Evolutionary conservation across 352 stramenopile species (phyloP).

Genomic region (Pythium scleroteichum): DNA sequence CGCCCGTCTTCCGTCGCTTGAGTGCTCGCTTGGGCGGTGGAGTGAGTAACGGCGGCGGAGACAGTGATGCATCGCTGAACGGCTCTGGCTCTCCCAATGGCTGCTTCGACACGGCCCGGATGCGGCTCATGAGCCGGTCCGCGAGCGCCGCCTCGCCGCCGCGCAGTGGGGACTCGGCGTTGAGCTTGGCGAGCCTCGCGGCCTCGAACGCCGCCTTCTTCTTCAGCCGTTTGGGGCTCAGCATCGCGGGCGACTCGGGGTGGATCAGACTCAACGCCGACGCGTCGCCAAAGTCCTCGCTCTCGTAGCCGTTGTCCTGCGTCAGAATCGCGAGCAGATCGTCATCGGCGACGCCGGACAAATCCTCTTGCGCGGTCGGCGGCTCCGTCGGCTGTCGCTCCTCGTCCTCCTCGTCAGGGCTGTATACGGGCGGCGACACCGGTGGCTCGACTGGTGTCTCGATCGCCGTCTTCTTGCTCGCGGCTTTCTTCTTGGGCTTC

Average conservation of each 20-base stretch:
- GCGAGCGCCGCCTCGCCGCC: conserved; percentile 6
- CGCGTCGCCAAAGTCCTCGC: conserved; percentile 53
- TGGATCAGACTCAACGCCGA: conserved; percentile 60
- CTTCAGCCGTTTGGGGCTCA: conserved; percentile 20
- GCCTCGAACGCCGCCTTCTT: conserved; percentile 5
- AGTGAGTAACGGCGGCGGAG: background rate
- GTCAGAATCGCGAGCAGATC: conserved; percentile 61
- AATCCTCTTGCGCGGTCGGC: conserved; percentile 3
- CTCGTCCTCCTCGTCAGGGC: conserved; percentile 11
- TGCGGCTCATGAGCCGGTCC: conserved; percentile 15
- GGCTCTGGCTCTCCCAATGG: conserved; percentile 6
- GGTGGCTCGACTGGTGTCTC: conserved; percentile 6
- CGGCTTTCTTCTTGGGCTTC: conserved; percentile 6
- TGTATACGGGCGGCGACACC: conserved; percentile 18
- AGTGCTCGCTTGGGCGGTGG: conserved; percentile 19
- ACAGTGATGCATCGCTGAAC: conserved; percentile 12
- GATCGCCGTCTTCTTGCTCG: background rate
- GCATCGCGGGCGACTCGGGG: conserved; percentile 29
- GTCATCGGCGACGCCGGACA: conserved; percentile 36
- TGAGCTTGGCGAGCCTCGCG: background rate
- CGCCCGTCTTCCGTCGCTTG: conserved; percentile 23
- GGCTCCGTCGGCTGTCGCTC: background rate
- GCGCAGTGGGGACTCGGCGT: conserved; percentile 11
- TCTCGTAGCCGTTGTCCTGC: conserved; percentile 50
- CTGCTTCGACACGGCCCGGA: conserved; percentile 13